A percentile compares a stretch with the other conserved stretches of the same genome.
phyloP scores from a whole-genome alignment of 2,329 filamentous ascomycete genomes.

The Curvularia eragrostidis region DNA sequence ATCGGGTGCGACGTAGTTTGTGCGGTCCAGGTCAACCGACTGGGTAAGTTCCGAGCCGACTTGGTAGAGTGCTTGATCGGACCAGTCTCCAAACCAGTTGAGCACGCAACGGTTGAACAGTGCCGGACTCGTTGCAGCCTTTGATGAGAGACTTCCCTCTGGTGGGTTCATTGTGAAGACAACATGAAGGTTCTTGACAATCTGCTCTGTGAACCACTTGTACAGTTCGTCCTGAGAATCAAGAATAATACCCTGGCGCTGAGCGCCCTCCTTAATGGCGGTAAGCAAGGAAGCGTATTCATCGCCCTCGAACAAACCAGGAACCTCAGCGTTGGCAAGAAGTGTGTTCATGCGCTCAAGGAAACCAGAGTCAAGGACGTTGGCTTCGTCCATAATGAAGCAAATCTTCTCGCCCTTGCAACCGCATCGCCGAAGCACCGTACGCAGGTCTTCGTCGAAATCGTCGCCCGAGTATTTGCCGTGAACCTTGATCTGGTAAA shows the following conservation, averaged over 20 bases:
- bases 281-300: slow-evolving; percentile 99
- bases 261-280: slow-evolving; percentile 96
- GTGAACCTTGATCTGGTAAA: slow-evolving; percentile 99
- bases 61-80: slow-evolving; percentile 97
- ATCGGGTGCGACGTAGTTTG: slow-evolving; percentile 84
- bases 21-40: slow-evolving; percentile 91
- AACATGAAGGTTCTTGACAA: slow-evolving; percentile 97
- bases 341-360: slow-evolving; percentile 99
- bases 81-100: slow-evolving; percentile 99
- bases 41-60: slow-evolving; percentile 95
- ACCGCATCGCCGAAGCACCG: slow-evolving; percentile 89
- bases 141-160: slow-evolving; percentile 90
- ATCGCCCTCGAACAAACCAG: slow-evolving; percentile 98
- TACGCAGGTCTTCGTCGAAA: slow-evolving; percentile 96
- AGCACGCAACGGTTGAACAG: slow-evolving; percentile 99
- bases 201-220: slow-evolving; percentile 99
- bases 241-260: slow-evolving; percentile 90
- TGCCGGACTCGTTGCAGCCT: slow-evolving; percentile 95
- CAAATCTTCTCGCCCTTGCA: slow-evolving; percentile 99
- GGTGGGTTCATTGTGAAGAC: slow-evolving; percentile 99
- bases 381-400: slow-evolving; percentile 99
- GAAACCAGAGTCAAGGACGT: slow-evolving; percentile 98
- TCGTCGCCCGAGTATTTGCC: slow-evolving; percentile 98
- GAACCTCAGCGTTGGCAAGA: slow-evolving; percentile 98
- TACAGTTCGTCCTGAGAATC: slow-evolving; percentile 99